These are phyloP conservation scores for Hanseniaspora vineae DNA, from an alignment of 805 yeast genomes.

Conservation along the genomic window DNA sequence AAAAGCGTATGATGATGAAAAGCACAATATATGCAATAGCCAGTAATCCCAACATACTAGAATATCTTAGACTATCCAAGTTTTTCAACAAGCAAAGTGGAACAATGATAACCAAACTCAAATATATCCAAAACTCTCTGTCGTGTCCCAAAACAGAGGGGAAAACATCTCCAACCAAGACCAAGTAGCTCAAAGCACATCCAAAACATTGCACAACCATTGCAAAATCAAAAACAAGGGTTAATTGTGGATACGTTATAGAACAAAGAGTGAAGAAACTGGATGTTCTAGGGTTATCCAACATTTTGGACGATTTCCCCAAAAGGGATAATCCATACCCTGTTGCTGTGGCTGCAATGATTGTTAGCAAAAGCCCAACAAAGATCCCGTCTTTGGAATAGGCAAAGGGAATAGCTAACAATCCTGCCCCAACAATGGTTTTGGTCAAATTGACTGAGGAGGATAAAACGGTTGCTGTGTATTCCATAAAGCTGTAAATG, in stretches of 20 bases:
- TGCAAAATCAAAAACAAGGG: slow-evolving; percentile 61
- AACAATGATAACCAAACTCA: slow-evolving; percentile 38
- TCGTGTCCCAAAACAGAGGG: slow-evolving; percentile 44
- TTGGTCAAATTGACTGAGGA: slow-evolving; percentile 57
- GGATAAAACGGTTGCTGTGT: slow-evolving; percentile 38
- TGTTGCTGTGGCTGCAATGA: slow-evolving; percentile 53
- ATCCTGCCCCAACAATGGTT: slow-evolving; percentile 70
- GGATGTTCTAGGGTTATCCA: slow-evolving; percentile 43
- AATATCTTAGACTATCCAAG: slow-evolving; percentile 56
- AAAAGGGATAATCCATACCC: slow-evolving; percentile 52
- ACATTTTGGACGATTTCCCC: slow-evolving; percentile 41
- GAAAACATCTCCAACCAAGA: slow-evolving; percentile 65
- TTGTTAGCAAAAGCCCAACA: slow-evolving; percentile 40
- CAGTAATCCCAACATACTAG: slow-evolving; percentile 55
- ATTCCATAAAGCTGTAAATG: too few relatives aligned
- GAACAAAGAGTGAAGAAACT: slow-evolving; percentile 62
- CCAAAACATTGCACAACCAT: slow-evolving; percentile 73
- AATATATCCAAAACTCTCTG: slow-evolving; percentile 30
- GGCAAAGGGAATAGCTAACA: slow-evolving; percentile 61
- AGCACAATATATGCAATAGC: slow-evolving; percentile 53
- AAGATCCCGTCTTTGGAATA: slow-evolving; percentile 52
- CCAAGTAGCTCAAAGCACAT: slow-evolving; percentile 57
- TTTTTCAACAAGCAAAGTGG: slow-evolving; percentile 53
- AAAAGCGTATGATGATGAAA: slow-evolving; percentile 39
- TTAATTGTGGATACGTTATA: slow-evolving; percentile 57